Evolutionary conservation across 805 yeast genomes (phyloP).

Genomic region (Cyberlindnera nakhonratchasimensis): DNA sequence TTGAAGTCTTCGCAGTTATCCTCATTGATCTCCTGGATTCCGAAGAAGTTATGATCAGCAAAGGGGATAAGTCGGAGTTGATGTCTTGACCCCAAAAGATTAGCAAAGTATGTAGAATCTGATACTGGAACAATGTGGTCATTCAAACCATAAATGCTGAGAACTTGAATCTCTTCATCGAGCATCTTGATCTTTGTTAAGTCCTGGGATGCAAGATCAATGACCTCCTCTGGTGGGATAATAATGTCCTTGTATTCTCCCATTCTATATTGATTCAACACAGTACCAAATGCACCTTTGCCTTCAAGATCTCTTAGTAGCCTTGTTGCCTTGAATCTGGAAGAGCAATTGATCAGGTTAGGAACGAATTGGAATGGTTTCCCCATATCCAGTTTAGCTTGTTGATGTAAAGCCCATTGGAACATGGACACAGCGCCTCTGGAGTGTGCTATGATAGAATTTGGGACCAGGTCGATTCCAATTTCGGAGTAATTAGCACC

Average conservation of each 20-base stretch:
- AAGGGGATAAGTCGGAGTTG: constrained; percentile 52
- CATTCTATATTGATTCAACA: constrained; percentile 43
- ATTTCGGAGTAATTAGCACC: constrained; percentile 30
- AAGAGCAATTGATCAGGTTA: constrained; percentile 65
- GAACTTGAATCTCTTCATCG: constrained; percentile 45
- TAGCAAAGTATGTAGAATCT: constrained; percentile 60
- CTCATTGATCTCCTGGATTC: constrained; percentile 38
- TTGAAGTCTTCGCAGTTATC: constrained; percentile 31
- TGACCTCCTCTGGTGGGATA: constrained; percentile 49
- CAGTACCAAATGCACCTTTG: constrained; percentile 24
- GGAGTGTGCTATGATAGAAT: constrained; percentile 71
- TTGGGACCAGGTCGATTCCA: constrained; percentile 43
- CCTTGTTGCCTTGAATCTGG: constrained; percentile 47
- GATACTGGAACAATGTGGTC: constrained; percentile 64
- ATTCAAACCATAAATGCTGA: constrained; percentile 67
- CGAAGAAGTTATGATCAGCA: constrained; percentile 84
- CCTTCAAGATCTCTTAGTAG: constrained; percentile 17
- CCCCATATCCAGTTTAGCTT: constrained; percentile 32
- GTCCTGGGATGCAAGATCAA: constrained; percentile 47
- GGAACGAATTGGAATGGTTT: constrained; percentile 49
- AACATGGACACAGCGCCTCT: constrained; percentile 77
- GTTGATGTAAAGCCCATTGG: constrained; percentile 57
- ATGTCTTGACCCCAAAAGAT: constrained; percentile 53
- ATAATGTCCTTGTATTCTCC: constrained; percentile 44
- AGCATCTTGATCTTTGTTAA: constrained; percentile 39